Evolutionary conservation across 2,329 filamentous ascomycete genomes (phyloP), one percentile per base, ranked within the genome.

Genomic region (Neofusicoccum ribis): DNA sequence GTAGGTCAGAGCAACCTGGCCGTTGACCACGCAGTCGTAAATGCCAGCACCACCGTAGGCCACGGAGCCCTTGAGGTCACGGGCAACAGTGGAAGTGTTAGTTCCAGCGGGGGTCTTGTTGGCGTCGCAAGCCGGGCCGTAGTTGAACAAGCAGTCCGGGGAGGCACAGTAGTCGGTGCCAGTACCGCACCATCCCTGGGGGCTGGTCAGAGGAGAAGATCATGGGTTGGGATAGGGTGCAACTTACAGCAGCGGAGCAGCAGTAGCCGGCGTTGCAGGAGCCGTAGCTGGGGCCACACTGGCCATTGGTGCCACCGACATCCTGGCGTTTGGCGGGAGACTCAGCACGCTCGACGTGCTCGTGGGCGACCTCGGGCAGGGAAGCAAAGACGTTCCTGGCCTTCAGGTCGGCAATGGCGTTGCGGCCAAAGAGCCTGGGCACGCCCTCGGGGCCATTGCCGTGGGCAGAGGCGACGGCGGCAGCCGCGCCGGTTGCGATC

Each of bases 1-100:
- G 69, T 85, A 90, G 0, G 88, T 90, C 64, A 91, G 74, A 17
- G 88, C 88, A 69, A 91, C 82, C 11, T 85, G 85, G 61, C 87
- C 86, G 2, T 82, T 79, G 3, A 79, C 79, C n/a, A 76, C 76
- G 68, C 85, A 88, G 67, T 81, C 77, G 69, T 86, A 86, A 67
- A 89, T 85, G 31, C 84, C 83, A 11, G 74, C 80, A 39, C 84
- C 80, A 20, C 87, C 88, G 66, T 89, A 88, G 0, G 79, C 76
- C 3, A 89, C 78, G 4, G 68, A 76, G 14, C 88, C 88, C 2
- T 86, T 67, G 51, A 84, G 80, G 1, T 85, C 79, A 8, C 88
- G 82, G 20, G 81, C 72, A 51, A 88, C 74, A 1, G 75, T 77
- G 3, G 81, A 80, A 0, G 87, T 89, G 66, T 86, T 84, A 8